A percentile compares a stretch with the other conserved stretches of the same genome.
phyloP scores from a whole-genome alignment of 805 yeast genomes.

The Sugiyamaella marilandica region DNA sequence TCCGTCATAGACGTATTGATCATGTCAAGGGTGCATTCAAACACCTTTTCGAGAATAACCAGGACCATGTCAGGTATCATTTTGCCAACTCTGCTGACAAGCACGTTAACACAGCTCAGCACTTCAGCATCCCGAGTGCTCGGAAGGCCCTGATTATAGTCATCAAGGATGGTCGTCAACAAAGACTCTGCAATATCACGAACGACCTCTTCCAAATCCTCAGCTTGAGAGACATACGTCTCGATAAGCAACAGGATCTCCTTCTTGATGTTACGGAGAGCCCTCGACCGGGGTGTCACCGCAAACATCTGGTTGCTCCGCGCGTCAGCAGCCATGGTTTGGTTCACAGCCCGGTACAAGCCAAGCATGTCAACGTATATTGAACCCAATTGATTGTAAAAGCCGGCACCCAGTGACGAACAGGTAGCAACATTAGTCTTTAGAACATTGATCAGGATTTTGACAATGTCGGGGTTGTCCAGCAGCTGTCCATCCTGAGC shows the following conservation, averaged over 20 bases:
- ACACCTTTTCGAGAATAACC: constrained; percentile 78
- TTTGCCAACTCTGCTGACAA: constrained; percentile 81
- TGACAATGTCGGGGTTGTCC: constrained; percentile 74
- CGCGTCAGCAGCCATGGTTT: constrained; percentile 71
- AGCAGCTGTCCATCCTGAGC: constrained; percentile 76
- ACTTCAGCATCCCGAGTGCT: constrained; percentile 99
- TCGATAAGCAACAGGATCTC: constrained; percentile 87
- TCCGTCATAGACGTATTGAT: constrained; percentile 92
- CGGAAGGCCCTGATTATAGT: constrained; percentile 82
- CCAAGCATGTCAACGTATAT: constrained; percentile 88
- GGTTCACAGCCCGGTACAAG: constrained; percentile 79
- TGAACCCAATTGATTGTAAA: constrained; percentile 78
- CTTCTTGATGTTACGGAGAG: constrained; percentile 92
- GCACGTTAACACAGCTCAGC: constrained; percentile 86
- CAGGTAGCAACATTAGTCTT: constrained; percentile 96
- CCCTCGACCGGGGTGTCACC: constrained; percentile 91
- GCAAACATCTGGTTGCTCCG: constrained; percentile 83
- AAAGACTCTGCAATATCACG: constrained; percentile 77
- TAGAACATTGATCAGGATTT: constrained; percentile 86
- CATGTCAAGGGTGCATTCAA: constrained; percentile 93
- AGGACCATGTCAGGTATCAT: constrained; percentile 88
- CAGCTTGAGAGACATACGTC: constrained; percentile 82
- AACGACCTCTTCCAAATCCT: constrained; percentile 77
- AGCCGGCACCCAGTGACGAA: constrained; percentile 88
- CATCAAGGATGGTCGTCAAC: constrained; percentile 79